Base-by-base conservation (phyloP, 1,139 yeast species). In the Trichomonascaceae sp. region DNA sequence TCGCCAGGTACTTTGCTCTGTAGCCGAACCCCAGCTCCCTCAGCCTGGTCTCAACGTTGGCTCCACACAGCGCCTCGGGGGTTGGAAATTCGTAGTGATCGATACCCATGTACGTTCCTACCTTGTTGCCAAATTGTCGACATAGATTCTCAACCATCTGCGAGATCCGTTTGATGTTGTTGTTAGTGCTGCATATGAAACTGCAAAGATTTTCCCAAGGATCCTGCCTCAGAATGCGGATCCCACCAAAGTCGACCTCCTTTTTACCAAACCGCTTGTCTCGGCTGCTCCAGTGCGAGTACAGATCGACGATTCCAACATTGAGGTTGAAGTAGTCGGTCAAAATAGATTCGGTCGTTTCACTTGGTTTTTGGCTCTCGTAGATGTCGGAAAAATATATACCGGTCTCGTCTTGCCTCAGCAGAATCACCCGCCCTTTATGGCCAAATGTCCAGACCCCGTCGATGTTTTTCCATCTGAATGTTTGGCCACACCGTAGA, bases 121-220 rank as follows among this genome's bases (percentile, higher is more conserved):
- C 59, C 34, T 60, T 64, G 1, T 67, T 59, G 2, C 98, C 98
- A 52, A 71, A 92, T 37, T 78, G 67, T 2, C 59, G 49, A 50
- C 95, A 79, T 29, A 89, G 60, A 37, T 68, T 69, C 42, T 84
- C 87, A 50, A 95, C 92, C 95, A 92, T 85, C 47, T 78, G 79
- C 2, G 95, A 79, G 31, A 92, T 92, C 29, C 99, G 66, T 51
- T 87, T 82, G 37, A 89, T 93, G 50, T 89, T 92, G 57, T 89
- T 89, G 55, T 89, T 89, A n/a, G 94, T 77, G 3, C 95, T 82
- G 56, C 98, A 89, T 16, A 89, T 92, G 46, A 89, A 89, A 2
- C 92, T 79, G 15, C 89, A 60, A 31, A 84, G 62, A 29, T 92
- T 84, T 49, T 92, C 98, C 97, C 97, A 89, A 0, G 98, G 98